Base-by-base conservation (phyloP, 805 yeast species). In the Barnettozyma sucrosica region DNA sequence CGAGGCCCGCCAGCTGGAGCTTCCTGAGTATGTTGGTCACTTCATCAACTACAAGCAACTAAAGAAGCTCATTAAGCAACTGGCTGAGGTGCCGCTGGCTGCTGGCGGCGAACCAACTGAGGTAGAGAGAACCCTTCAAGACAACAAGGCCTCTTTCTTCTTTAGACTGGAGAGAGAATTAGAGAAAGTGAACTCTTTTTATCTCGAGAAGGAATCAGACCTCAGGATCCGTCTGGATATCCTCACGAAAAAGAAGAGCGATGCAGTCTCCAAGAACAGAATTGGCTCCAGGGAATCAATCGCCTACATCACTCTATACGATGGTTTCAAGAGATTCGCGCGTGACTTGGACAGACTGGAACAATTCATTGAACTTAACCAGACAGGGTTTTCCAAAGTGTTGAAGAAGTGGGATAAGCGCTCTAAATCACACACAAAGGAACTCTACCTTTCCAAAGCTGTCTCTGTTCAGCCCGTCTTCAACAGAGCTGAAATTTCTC, bases 401-500 rank as follows among this genome's bases (percentile, higher is more conserved):
- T 77, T 93, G 59, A 93, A 93, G 65, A 93, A 93, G 69, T 93
- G 99, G 99, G 99, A 93, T 67, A 93, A 93, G 66, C 74, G 97
- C 52, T 89, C 97, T 20, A 89, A 92, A 60, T 87, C 96, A 3
- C 95, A 88, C 56, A 89, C 97, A 7, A 89, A 90, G 61, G 99
- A 93, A 63, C 73, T 93, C 44, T 93, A 90, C 63, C 74, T 93
- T 43, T 81, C 89, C 26, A 85, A 97, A 0, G 97, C 97, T 0
- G 96, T 93, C 13, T 89, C 88, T 51, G 96, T 93, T 6, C 99
- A 93, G 66, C 98, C 99, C 0, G 95, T 92, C 11, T 93, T 93
- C 68, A 95, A 93, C 60, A 79, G 95, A 52, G 84, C 85, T 53
- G 92, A 87, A 57, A 85, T 92, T 44, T 84, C 93, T 40, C 82